phyloP scores from a whole-genome alignment of 306 rosid genomes.

The Inga leiocalycina region DNA sequence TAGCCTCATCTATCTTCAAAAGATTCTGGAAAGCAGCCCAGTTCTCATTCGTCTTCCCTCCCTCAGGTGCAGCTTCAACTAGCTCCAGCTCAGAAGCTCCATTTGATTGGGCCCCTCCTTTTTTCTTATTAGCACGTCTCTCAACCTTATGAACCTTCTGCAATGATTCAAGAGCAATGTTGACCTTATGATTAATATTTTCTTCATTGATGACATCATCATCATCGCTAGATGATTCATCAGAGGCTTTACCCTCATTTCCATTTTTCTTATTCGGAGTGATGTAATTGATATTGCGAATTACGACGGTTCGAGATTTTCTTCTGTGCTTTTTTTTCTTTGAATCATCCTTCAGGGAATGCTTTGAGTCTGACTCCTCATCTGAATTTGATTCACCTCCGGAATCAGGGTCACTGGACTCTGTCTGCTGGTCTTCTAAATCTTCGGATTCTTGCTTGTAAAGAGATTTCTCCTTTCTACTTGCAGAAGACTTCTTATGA shows the following conservation, averaged over 20 bases:
- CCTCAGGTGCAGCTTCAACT: slow-evolving; percentile 29
- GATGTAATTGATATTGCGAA: slow-evolving; percentile 74
- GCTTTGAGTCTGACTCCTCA: slow-evolving; percentile 37
- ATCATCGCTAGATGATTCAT: slow-evolving; percentile 49
- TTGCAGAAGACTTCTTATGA: slow-evolving; percentile 44
- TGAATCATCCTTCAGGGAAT: slow-evolving; percentile 42
- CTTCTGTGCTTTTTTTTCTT: slow-evolving; percentile 48
- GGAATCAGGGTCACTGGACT: slow-evolving; percentile 50
- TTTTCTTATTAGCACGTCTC: slow-evolving; percentile 37
- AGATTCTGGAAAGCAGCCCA: slow-evolving; percentile 54
- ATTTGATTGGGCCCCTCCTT: slow-evolving; percentile 21
- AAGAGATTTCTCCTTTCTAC: slow-evolving; percentile 44
- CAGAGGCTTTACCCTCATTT: slow-evolving; percentile 49
- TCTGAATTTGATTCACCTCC: slow-evolving; percentile 49
- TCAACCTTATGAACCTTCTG: slow-evolving; percentile 49
- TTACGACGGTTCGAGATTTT: slow-evolving; percentile 62
- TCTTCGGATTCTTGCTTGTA: slow-evolving; percentile 42
- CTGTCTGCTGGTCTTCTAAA: slow-evolving; percentile 47
- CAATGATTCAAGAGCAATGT: slow-evolving; percentile 48
- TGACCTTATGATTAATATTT: slow-evolving; percentile 44
- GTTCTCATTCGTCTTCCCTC: slow-evolving; percentile 37
- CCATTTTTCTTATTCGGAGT: slow-evolving; percentile 67
- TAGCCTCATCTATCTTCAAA: slow-evolving; percentile 50
- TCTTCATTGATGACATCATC: slow-evolving; percentile 44
- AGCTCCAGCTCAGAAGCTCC: slow-evolving; percentile 41